phyloP scores from a whole-genome alignment of 371 early-diverging fungal genomes.

The Blyttiomyces sp. region DNA sequence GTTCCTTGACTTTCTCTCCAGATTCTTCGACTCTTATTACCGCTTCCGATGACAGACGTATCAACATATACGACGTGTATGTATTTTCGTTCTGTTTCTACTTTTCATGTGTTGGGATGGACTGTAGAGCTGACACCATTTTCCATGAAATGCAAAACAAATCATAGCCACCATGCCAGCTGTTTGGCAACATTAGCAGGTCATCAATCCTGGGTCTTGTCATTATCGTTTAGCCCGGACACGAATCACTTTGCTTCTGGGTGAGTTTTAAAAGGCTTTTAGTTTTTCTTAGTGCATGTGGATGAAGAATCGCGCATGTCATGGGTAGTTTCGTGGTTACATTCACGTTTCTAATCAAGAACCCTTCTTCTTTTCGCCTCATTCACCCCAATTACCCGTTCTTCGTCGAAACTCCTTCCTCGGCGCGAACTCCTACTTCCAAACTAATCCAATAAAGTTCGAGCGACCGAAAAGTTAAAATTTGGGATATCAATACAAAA shows the following conservation, averaged over 20 bases:
- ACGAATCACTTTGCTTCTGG: conserved; percentile 71
- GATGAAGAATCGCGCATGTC: too few species aligned
- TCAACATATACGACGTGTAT: conserved; percentile 78
- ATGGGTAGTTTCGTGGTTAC: neutral
- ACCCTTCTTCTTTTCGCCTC: neutral
- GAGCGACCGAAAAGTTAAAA: conserved; percentile 73
- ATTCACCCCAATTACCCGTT: too few species aligned
- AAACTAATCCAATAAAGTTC: too few species aligned
- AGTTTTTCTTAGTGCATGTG: too few species aligned
- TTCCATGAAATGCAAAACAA: neutral
- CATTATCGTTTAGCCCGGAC: conserved; percentile 66
- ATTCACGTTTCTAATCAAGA: neutral
- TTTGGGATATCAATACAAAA: conserved; percentile 73
- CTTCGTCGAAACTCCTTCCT: too few species aligned
- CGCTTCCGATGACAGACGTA: conserved; percentile 76
- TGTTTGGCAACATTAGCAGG: conserved; percentile 70
- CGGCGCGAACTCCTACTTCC: too few species aligned
- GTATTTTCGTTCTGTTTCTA: neutral
- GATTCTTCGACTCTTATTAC: conserved; percentile 70
- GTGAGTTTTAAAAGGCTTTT: conserved; percentile 21
- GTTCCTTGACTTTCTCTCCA: conserved; percentile 68
- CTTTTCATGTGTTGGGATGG: conserved; percentile 43
- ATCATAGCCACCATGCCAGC: conserved; percentile 65
- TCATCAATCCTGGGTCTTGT: conserved; percentile 73
- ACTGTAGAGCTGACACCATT: neutral